Percentiles rank a stretch among this genome's conserved stretches.
These are phyloP conservation scores for Creolimax fragrantissima DNA, from an alignment of 78 protist genomes.

Conservation along the genomic window DNA sequence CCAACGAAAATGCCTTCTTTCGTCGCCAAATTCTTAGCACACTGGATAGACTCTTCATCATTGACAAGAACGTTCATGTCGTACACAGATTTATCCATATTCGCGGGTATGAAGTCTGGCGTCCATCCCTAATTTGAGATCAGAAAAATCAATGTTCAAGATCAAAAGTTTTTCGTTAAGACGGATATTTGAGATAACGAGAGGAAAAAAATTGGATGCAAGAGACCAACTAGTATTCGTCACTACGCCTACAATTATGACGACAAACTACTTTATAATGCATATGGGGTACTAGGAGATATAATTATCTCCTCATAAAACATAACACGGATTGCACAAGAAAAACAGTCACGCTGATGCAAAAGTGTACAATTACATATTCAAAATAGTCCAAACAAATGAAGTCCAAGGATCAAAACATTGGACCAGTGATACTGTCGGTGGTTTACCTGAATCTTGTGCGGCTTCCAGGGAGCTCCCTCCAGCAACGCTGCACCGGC, in stretches of 20 bases:
- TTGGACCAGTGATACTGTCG: too few species aligned
- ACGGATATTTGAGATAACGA: background rate
- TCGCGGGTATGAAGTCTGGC: constrained; percentile 40
- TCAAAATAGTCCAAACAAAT: too few species aligned
- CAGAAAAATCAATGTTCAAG: background rate
- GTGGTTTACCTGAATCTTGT: background rate
- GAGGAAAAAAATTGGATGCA: background rate
- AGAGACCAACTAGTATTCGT: background rate
- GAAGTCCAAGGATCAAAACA: too few species aligned
- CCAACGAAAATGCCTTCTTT: constrained; percentile 61
- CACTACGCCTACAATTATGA: too few species aligned
- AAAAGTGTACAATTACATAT: too few species aligned
- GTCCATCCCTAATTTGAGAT: constrained; percentile 52
- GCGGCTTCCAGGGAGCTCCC: background rate
- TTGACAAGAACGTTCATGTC: constrained; percentile 23
- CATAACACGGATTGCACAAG: too few species aligned
- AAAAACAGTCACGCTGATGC: too few species aligned
- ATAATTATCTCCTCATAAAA: too few species aligned
- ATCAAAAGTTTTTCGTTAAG: background rate
- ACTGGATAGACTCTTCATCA: constrained; percentile 7
- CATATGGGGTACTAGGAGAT: too few species aligned
- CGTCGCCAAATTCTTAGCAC: constrained; percentile 32
- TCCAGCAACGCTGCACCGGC: constrained; percentile 5
- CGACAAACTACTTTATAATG: too few species aligned
- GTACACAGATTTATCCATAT: background rate